These are phyloP conservation scores for Neltuma alba DNA, from an alignment of 306 rosid genomes.

Conservation along the genomic window DNA sequence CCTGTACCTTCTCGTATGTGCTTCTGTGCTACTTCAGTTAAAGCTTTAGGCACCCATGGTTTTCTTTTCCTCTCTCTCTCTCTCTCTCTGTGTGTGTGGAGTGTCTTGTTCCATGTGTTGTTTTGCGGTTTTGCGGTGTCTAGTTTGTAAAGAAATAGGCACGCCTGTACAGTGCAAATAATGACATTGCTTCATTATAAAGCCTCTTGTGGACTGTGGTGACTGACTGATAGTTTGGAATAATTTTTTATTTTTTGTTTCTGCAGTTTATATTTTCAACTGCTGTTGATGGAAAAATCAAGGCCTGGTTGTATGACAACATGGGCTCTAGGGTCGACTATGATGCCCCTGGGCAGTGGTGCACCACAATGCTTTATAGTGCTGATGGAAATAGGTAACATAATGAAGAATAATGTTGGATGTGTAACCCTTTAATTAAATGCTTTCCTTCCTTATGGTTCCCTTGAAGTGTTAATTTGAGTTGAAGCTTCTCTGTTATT, in stretches of 20 bases:
- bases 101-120: conserved; percentile 2
- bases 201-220: background rate
- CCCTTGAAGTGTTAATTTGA: background rate
- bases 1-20: too few species aligned
- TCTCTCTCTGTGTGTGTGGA: background rate
- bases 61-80: too few species aligned
- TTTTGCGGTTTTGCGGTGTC: background rate
- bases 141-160: conserved; percentile 4
- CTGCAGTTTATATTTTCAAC: conserved; percentile 78
- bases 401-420: background rate
- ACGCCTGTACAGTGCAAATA: background rate
- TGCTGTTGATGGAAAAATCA: conserved; percentile 75
- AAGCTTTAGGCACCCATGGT: background rate
- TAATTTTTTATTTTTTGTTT: conserved; percentile 12
- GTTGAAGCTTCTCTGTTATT: conserved; percentile 26
- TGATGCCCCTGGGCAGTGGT: conserved; percentile 78
- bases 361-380: conserved; percentile 70
- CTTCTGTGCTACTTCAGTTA: background rate
- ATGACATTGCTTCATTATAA: conserved; percentile 5
- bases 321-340: conserved; percentile 68
- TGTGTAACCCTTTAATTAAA: background rate
- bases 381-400: conserved; percentile 79
- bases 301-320: conserved; percentile 75
- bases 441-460: background rate
- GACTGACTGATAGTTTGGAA: conserved; percentile 2